A percentile compares a stretch with the other conserved stretches of the same genome.
These are phyloP conservation scores for Komagataea norvegica DNA, from an alignment of 1,139 yeast species.

Conservation along the genomic window DNA sequence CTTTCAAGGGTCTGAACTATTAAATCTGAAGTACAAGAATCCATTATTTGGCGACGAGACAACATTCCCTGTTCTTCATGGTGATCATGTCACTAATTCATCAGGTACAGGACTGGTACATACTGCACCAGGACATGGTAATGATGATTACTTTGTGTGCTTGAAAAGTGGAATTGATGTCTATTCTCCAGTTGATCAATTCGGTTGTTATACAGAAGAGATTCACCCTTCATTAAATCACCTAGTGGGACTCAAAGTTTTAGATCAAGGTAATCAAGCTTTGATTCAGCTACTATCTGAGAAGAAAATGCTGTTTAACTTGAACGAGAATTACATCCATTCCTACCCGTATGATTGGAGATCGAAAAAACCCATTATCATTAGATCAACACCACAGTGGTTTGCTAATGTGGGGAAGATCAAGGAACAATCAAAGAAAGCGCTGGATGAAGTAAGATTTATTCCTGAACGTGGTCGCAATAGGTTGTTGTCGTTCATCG, in stretches of 20 bases:
- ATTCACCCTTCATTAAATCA: constrained; percentile 41
- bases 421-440: constrained; percentile 54
- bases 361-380: constrained; percentile 90
- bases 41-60: constrained; percentile 42
- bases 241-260: constrained; percentile 55
- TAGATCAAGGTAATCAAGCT: constrained; percentile 48
- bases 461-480: constrained; percentile 68
- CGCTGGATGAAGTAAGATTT: constrained; percentile 61
- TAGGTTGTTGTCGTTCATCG: constrained; percentile 67
- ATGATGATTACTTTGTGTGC: constrained; percentile 83
- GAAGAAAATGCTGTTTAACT: constrained; percentile 43
- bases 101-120: constrained; percentile 97
- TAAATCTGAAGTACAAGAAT: constrained; percentile 47
- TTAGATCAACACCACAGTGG: constrained; percentile 96
- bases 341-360: constrained; percentile 98
- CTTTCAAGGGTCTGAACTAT: constrained; percentile 43
- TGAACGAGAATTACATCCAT: constrained; percentile 56
- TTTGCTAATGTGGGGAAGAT: constrained; percentile 81
- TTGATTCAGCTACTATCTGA: constrained; percentile 43
- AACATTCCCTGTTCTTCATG: constrained; percentile 62
- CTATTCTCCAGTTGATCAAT: constrained; percentile 72
- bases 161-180: constrained; percentile 50
- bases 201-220: constrained; percentile 57
- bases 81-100: constrained; percentile 71
- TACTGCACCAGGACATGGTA: constrained; percentile 97